Base-by-base conservation (phyloP, 208 protist species). In the Trypanosoma caninum region DNA sequence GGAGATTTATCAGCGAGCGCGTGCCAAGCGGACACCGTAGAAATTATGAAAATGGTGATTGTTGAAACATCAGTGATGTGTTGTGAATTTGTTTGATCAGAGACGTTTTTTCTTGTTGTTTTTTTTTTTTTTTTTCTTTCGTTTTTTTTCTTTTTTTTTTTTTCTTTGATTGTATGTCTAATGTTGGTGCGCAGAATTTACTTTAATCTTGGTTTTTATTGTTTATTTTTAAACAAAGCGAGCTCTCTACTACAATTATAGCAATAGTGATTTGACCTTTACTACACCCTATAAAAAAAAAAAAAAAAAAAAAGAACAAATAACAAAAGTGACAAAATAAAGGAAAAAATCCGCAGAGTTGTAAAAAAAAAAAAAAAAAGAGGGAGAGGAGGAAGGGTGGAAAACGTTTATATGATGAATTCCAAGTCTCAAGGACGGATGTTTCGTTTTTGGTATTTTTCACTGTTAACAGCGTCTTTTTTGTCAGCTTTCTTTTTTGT, bases 1-100 rank as follows among this genome's bases (percentile, higher is more conserved):
- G 70, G 54, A 57, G 41, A 65, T 95, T 45, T 95, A 81, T 53
- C 76, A 91, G 58, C 42, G 73, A 18, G 85, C 85, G 42, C 65
- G 65, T 4, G 35, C 56, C 13, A 48, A 57, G 22, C 14, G 41
- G 42, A n/a, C 0, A 8, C 31, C 44, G 9, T 13, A 41, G 11
- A 48, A 64, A 1, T 40, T 14, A 18, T 44, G n/a, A n/a, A n/a
- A n/a, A n/a, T n/a, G n/a, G n/a, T n/a, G n/a, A n/a, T n/a, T n/a
- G n/a, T n/a, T n/a, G n/a, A n/a, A n/a, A n/a, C n/a, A n/a, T n/a
- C n/a, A n/a, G n/a, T n/a, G n/a, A n/a, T n/a, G n/a, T n/a, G n/a
- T 23, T 1, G 31, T 31, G 33, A 20, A 46, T n/a, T 54, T 47
- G 35, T 25, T 16, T 56, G 33, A 44, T 13, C 4, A 18, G 31